These are phyloP conservation scores for Tremellales sp. DNA, from an alignment of 1,284 basidiomycete species.

Conservation along the genomic window DNA sequence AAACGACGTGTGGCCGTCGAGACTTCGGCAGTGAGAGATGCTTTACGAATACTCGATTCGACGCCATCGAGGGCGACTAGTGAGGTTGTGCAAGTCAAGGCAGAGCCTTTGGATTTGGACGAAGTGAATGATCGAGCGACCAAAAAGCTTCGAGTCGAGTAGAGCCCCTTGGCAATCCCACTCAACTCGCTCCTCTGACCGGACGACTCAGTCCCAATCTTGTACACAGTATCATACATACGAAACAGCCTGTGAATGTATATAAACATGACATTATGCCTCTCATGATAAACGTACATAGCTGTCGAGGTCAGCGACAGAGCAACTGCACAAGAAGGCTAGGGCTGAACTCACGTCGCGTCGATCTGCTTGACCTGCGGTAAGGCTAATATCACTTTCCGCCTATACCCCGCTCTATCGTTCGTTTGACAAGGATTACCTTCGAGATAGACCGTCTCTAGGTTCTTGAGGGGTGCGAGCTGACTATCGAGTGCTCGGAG, in stretches of 20 bases:
- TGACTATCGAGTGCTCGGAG: conserved; percentile 66
- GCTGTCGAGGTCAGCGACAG: too few species aligned
- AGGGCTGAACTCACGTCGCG: conserved; percentile 83
- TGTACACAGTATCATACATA: neutral
- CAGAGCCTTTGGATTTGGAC: neutral
- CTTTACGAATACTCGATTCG: conserved; percentile 66
- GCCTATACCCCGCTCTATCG: conserved; percentile 74
- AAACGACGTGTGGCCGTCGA: conserved; percentile 67
- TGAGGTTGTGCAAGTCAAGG: neutral
- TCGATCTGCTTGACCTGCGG: conserved; percentile 92
- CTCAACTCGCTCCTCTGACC: too few species aligned
- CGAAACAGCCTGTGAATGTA: neutral
- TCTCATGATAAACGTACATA: too few species aligned
- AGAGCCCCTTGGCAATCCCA: too few species aligned
- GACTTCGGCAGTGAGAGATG: conserved; percentile 70
- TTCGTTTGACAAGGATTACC: conserved; percentile 83
- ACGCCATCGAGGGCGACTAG: neutral
- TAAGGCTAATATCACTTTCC: conserved; percentile 83
- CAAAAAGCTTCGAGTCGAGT: neutral
- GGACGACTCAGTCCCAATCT: neutral
- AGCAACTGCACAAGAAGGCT: too few species aligned
- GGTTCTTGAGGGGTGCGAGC: conserved; percentile 61
- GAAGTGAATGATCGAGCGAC: neutral
- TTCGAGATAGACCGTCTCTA: conserved; percentile 92
- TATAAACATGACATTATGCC: neutral